phyloP scores from a whole-genome alignment of 176 grass and related monocot species.

The Chrysopogon serrulatus region DNA sequence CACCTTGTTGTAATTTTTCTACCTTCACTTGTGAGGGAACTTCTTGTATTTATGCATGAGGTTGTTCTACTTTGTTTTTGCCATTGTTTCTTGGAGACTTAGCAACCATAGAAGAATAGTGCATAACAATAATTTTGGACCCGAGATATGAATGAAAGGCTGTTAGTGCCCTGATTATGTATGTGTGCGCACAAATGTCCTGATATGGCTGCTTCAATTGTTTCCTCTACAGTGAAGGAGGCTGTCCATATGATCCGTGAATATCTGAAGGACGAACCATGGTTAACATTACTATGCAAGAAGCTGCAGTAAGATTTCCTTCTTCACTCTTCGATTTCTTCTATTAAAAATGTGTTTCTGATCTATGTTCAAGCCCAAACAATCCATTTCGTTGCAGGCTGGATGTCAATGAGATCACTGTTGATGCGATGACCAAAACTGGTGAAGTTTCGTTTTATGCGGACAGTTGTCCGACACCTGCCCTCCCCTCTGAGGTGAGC shows the following conservation, averaged over 20 bases:
- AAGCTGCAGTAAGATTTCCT: slow-evolving; percentile 61
- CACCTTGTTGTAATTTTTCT: not conserved
- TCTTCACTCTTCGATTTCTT: not conserved
- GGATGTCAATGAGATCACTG: slow-evolving; percentile 53
- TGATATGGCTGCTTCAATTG: not conserved
- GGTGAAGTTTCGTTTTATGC: slow-evolving; percentile 26
- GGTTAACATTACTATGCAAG: slow-evolving; percentile 64
- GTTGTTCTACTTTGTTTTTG: not conserved
- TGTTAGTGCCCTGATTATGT: not conserved
- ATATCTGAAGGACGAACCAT: slow-evolving; percentile 80
- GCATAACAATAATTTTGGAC: not conserved
- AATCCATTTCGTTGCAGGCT: slow-evolving; percentile 46
- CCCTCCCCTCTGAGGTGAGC: slow-evolving; percentile 45
- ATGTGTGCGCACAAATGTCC: not conserved
- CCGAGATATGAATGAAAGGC: not conserved
- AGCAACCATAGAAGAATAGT: not conserved
- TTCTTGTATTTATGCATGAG: not conserved
- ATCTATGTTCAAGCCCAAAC: not conserved
- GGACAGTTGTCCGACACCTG: slow-evolving; percentile 35
- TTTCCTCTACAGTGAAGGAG: slow-evolving; percentile 60
- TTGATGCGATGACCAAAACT: slow-evolving; percentile 22
- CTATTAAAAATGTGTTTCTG: not conserved
- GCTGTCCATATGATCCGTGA: slow-evolving; percentile 72
- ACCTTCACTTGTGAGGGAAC: not conserved
- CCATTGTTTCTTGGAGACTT: not conserved